Evolutionary conservation across 2,329 filamentous ascomycete genomes (phyloP).

Genomic region (Alternaria metachromatica): DNA sequence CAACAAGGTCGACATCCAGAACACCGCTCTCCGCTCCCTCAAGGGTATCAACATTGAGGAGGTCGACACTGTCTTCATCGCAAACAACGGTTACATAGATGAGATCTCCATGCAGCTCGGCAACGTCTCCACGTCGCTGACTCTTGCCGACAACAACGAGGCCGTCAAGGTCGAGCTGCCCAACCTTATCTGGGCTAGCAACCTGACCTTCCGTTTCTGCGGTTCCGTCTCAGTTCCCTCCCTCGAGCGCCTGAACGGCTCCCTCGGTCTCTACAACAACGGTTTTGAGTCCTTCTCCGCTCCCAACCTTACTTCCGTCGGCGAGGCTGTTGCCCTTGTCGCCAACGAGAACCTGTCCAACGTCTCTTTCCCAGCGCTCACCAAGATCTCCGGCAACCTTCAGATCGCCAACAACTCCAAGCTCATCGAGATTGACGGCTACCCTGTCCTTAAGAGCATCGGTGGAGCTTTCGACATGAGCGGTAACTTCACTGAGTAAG

Average conservation of each 20-base stretch:
- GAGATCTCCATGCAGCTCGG: slow-evolving; percentile 77
- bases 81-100: slow-evolving; percentile 84
- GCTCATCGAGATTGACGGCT: slow-evolving; percentile 68
- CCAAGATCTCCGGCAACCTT: slow-evolving; percentile 76
- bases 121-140: slow-evolving; percentile 74
- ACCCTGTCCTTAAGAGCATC: slow-evolving; percentile 72
- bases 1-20: slow-evolving; percentile 74
- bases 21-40: slow-evolving; percentile 82
- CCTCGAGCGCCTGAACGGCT: slow-evolving; percentile 75
- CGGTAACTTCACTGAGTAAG: slow-evolving; percentile 84
- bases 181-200: slow-evolving; percentile 77
- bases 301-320: slow-evolving; percentile 74
- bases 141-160: slow-evolving; percentile 80
- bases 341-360: slow-evolving; percentile 68
- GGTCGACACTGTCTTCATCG: slow-evolving; percentile 76
- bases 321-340: slow-evolving; percentile 64
- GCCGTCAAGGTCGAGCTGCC: slow-evolving; percentile 76
- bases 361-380: slow-evolving; percentile 75
- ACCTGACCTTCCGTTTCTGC: slow-evolving; percentile 84
- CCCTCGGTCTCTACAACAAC: slow-evolving; percentile 85
- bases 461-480: slow-evolving; percentile 82
- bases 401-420: slow-evolving; percentile 89
- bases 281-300: slow-evolving; percentile 67
- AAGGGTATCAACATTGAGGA: slow-evolving; percentile 79
- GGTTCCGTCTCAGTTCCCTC: slow-evolving; percentile 75